phyloP scores from a whole-genome alignment of 164 flowering plant species.

The Umbellularia californica region DNA sequence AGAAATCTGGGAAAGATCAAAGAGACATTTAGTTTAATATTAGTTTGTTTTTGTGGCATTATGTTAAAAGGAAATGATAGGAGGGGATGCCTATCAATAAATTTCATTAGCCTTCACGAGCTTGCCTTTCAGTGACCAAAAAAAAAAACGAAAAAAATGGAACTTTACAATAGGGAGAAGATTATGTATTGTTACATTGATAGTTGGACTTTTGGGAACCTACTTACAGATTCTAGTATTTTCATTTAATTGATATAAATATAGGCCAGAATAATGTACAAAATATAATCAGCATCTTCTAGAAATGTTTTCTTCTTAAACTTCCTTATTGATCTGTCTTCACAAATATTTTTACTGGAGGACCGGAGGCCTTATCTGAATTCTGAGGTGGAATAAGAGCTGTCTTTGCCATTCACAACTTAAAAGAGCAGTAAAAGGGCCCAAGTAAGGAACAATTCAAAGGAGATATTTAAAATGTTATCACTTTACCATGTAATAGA shows the following conservation, averaged over 20 bases:
- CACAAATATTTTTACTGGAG: background rate
- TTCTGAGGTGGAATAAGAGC: background rate
- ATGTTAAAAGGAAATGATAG: no score
- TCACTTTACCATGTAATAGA: background rate
- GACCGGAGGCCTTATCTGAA: background rate
- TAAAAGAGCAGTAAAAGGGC: background rate
- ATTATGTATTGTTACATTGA: background rate
- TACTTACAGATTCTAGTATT: background rate
- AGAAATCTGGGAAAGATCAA: background rate
- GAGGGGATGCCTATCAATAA: no score
- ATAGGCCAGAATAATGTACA: background rate
- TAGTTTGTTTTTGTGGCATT: no score
- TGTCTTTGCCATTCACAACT: background rate
- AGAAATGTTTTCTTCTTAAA: background rate
- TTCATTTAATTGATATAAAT: background rate
- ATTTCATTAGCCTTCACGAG: no score
- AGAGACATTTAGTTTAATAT: no score
- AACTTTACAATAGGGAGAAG: background rate
- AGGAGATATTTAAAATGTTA: background rate
- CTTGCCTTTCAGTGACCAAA: no score
- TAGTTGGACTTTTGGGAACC: background rate
- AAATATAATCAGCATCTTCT: background rate
- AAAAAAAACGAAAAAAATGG: background rate
- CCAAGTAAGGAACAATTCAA: background rate
- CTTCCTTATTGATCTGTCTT: background rate